Percentiles rank a stretch among this genome's conserved stretches.
phyloP scores from a whole-genome alignment of 768 basidiomycete genomes.

The Daedaleopsis sinensis region DNA sequence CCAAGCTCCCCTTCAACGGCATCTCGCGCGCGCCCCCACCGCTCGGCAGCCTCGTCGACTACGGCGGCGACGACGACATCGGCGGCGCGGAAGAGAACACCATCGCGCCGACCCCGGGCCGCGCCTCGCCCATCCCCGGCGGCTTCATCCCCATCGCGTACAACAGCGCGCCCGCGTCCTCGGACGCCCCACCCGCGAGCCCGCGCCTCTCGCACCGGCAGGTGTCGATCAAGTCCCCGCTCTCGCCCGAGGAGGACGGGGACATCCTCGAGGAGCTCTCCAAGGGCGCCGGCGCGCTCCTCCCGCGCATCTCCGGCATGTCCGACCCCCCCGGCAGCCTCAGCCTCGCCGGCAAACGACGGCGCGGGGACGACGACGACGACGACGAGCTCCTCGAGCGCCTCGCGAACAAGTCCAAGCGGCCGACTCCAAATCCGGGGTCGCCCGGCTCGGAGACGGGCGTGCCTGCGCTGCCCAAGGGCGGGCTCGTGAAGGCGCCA shows the following conservation, averaged over 20 bases:
- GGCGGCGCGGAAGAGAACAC: conserved; percentile 19
- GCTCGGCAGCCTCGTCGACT: conserved; percentile 70
- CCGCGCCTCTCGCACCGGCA: conserved; percentile 45
- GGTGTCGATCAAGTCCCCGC: conserved; percentile 19
- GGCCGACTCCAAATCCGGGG: conserved; percentile 44
- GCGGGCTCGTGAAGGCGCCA: conserved; percentile 44
- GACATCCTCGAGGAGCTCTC: conserved; percentile 59
- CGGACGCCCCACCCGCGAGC: conserved; percentile 25
- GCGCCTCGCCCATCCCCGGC: conserved; percentile 13
- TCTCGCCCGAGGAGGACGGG: conserved; percentile 55
- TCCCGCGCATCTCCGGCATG: conserved; percentile 20
- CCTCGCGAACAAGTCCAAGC: conserved; percentile 52
- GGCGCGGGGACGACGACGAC: conserved; percentile 58
- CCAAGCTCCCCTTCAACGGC: conserved; percentile 24
- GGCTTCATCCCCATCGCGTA: conserved; percentile 12
- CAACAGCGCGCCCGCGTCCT: not conserved
- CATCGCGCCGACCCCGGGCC: conserved; percentile 3
- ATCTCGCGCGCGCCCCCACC: conserved; percentile 50
- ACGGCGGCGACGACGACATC: conserved; percentile 70
- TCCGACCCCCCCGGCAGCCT: not conserved
- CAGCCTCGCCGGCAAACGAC: conserved; percentile 24
- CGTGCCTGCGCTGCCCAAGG: conserved; percentile 16
- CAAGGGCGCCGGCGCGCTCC: conserved; percentile 29
- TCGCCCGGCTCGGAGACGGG: conserved; percentile 26
- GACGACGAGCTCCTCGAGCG: conserved; percentile 67